Evolutionary conservation across 169 alveolate genomes (phyloP).

Genomic region (Plasmodium adleri): DNA sequence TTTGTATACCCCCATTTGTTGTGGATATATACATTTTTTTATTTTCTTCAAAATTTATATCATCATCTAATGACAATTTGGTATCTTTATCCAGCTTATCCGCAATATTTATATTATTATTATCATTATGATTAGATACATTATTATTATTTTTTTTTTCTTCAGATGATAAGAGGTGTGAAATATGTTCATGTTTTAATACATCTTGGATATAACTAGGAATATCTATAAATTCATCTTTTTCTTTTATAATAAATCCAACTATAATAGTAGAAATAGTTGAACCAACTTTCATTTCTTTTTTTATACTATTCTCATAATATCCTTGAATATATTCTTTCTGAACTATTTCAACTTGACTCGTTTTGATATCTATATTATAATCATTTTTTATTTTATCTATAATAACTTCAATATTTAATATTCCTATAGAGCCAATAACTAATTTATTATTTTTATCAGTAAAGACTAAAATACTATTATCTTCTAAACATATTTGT

Average conservation of each 20-base stretch:
- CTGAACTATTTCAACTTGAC: conserved; percentile 47
- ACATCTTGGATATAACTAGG: conserved; percentile 46
- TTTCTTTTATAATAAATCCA: conserved; percentile 59
- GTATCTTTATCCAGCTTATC: neutral
- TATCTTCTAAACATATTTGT: conserved; percentile 73
- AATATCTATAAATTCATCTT: conserved; percentile 52
- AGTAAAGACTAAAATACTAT: conserved; percentile 39
- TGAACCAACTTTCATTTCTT: conserved; percentile 62
- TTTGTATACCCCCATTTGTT: too few species aligned
- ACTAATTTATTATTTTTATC: conserved; percentile 44
- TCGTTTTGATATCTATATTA: conserved; percentile 54
- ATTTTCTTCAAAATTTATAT: too few species aligned
- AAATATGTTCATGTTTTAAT: conserved; percentile 32
- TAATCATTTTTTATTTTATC: conserved; percentile 69
- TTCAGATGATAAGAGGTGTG: neutral
- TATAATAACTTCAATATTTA: conserved; percentile 71
- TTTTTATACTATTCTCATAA: conserved; percentile 44
- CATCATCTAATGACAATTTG: too few species aligned
- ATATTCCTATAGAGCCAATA: conserved; percentile 73
- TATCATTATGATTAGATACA: too few species aligned
- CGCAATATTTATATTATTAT: neutral
- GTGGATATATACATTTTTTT: too few species aligned
- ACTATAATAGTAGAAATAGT: conserved; percentile 23
- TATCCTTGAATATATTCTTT: conserved; percentile 61
- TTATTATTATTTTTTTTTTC: neutral